A percentile compares a stretch with the other conserved stretches of the same genome.
phyloP scores from a whole-genome alignment of 352 stramenopile species.

The Phytophthora idaei region DNA sequence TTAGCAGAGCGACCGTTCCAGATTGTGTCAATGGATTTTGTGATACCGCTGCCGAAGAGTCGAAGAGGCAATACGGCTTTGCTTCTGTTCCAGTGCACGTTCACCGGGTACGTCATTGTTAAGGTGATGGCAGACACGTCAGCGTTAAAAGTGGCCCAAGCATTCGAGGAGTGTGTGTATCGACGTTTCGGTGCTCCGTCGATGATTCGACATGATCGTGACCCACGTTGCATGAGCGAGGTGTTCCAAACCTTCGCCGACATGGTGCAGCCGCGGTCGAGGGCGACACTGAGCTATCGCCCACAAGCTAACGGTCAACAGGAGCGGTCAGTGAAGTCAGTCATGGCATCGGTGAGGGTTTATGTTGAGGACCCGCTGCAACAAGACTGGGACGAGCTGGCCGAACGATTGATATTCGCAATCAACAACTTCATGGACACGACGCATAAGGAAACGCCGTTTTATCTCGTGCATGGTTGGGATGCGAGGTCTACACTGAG shows the following conservation, averaged over 20 bases:
- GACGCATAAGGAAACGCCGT: too few relatives aligned
- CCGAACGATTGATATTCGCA: too few relatives aligned
- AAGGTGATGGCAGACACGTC: not conserved
- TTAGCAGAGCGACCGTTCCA: not conserved
- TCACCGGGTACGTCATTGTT: not conserved
- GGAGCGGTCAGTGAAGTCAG: too few relatives aligned
- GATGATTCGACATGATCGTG: not conserved
- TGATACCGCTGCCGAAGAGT: not conserved
- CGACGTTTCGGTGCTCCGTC: not conserved
- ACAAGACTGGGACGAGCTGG: too few relatives aligned
- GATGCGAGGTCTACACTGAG: too few relatives aligned
- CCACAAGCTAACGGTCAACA: too few relatives aligned
- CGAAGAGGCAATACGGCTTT: not conserved
- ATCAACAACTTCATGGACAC: too few relatives aligned
- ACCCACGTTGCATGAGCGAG: not conserved
- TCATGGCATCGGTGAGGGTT: too few relatives aligned
- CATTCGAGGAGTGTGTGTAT: not conserved
- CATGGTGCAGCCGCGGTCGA: not conserved
- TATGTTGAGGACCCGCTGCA: too few relatives aligned
- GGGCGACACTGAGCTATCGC: too few relatives aligned
- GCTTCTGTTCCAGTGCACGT: not conserved
- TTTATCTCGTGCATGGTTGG: too few relatives aligned
- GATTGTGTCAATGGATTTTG: slow-evolving; percentile 1
- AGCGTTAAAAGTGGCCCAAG: not conserved
- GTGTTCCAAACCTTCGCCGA: not conserved